Base-by-base conservation (phyloP, 257 asterid species). In the Buddleja alternifolia region DNA sequence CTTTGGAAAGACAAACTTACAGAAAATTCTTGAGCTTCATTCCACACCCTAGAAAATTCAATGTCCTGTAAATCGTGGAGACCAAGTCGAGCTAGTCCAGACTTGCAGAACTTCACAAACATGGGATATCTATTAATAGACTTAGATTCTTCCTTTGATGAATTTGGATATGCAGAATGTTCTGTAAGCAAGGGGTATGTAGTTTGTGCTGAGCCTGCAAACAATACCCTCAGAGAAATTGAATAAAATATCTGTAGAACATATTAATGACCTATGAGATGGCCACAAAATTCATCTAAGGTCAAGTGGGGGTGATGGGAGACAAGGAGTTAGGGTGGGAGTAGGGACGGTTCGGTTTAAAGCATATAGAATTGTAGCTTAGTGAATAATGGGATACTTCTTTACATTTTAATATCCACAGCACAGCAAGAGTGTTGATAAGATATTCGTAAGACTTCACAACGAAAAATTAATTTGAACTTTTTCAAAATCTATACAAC, bases 61-160 rank as follows among this genome's bases (percentile, higher is more conserved):
- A 80, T 80, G 41, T 88, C 88, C 59, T 75, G 75, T 29, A 74
- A 76, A 71, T 62, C 75, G 72, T 66, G 76, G 67, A 88, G 85
- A 70, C 83, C 88, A 69, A 90, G 92, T 67, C 92, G 86, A 48
- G 61, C 68, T 66, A 90, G 77, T 67, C 92, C 96, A 52, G 95
- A 85, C 51, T 73, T 72, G 78, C 95, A 82, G 79, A 84, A 93
- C 68, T 85, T 78, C 68, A 74, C 65, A 76, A 93, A 93, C 71
- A 46, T 75, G 68, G 85, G 73, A 75, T 63, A 88, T 81, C 77
- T 77, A 69, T 82, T 81, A 47, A 25, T 66, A 67, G 74, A 62
- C 60, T 59, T 36, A 55, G 77, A 45, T 44, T 58, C 73, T 42
- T 70, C 80, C 47, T 50, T 66, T 50, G 61, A 47, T 57, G 60